phyloP scores from a whole-genome alignment of 2,329 filamentous ascomycete species.

The Colletotrichum lentis region DNA sequence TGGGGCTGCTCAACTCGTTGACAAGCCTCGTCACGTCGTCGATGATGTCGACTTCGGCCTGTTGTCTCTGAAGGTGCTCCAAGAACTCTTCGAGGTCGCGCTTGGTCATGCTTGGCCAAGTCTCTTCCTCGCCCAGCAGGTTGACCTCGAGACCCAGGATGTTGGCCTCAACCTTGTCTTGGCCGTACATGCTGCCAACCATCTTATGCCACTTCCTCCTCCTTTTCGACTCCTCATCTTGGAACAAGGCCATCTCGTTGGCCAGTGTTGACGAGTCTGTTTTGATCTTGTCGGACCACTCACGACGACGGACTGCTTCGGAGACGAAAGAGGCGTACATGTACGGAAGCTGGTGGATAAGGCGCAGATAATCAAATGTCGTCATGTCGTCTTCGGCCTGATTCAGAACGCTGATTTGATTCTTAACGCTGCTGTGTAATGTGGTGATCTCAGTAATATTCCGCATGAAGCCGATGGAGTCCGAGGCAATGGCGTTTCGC shows the following conservation, averaged over 20 bases:
- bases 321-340: slow-evolving; percentile 90
- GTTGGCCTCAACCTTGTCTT: slow-evolving; percentile 71
- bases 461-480: slow-evolving; percentile 79
- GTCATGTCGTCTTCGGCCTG: slow-evolving; percentile 78
- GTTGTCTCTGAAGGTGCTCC: slow-evolving; percentile 68
- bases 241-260: slow-evolving; percentile 90
- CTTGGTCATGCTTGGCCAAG: slow-evolving; percentile 80
- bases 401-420: slow-evolving; percentile 74
- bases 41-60: slow-evolving; percentile 71
- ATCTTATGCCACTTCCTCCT: slow-evolving; percentile 90
- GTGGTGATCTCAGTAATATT: slow-evolving; percentile 82
- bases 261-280: slow-evolving; percentile 85
- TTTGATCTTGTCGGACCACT: slow-evolving; percentile 93
- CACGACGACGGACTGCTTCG: slow-evolving; percentile 83
- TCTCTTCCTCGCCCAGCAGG: slow-evolving; percentile 77
- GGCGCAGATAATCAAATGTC: slow-evolving; percentile 80
- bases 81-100: slow-evolving; percentile 81
- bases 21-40: slow-evolving; percentile 79
- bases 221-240: slow-evolving; percentile 90
- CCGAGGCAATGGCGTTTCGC: slow-evolving; percentile 72
- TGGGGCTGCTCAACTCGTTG: slow-evolving; percentile 81
- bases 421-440: slow-evolving; percentile 74
- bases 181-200: slow-evolving; percentile 76
- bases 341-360: slow-evolving; percentile 83
- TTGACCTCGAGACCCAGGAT: slow-evolving; percentile 86